Conservation (phyloP, 2,329 filamentous ascomycete genomes). For the Endocalyx cinctus region DNA sequence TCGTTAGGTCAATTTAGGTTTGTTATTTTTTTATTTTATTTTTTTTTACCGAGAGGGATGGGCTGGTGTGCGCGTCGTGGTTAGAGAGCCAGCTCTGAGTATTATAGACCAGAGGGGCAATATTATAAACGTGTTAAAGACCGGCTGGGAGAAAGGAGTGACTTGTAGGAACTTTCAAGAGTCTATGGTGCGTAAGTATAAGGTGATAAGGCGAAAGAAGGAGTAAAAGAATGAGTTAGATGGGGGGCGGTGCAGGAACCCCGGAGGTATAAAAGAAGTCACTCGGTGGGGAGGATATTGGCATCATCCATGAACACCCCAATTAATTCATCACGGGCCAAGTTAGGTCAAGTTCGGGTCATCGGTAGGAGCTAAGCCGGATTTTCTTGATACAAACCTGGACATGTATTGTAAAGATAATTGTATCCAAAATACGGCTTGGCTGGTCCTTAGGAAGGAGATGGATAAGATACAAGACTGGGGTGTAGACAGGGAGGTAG, state of each 20-base stretch:
- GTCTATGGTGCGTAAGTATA: slow-evolving; percentile 32
- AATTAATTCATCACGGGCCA: slow-evolving; percentile 38
- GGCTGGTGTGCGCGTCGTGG: slow-evolving; percentile 36
- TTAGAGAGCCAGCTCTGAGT: slow-evolving; percentile 55
- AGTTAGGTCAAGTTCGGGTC: slow-evolving; percentile 44
- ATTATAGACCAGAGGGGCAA: slow-evolving; percentile 39
- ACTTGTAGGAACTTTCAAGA: slow-evolving; percentile 35
- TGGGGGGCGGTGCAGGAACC: slow-evolving; percentile 47
- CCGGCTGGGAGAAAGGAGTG: slow-evolving; percentile 43
- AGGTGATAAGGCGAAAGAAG: slow-evolving; percentile 42
- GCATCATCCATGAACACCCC: slow-evolving; percentile 33
- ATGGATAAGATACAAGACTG: too few species aligned
- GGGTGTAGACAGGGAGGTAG: too few species aligned
- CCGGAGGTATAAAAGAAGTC: slow-evolving; percentile 50
- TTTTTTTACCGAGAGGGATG: too few species aligned
- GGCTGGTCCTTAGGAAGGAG: slow-evolving; percentile 32
- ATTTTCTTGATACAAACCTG: slow-evolving; percentile 43
- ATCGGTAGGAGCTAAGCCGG: slow-evolving; percentile 48
- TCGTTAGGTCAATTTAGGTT: slow-evolving; percentile 35
- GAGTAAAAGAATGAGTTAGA: slow-evolving; percentile 33
- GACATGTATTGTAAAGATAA: slow-evolving; percentile 25
- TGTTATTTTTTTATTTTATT: too few species aligned
- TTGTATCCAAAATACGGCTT: slow-evolving; percentile 33
- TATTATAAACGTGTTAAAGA: slow-evolving; percentile 32
- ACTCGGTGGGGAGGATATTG: slow-evolving; percentile 37